Evolutionary conservation across 768 basidiomycete genomes (phyloP).

Genomic region (Auricularia heimuer): DNA sequence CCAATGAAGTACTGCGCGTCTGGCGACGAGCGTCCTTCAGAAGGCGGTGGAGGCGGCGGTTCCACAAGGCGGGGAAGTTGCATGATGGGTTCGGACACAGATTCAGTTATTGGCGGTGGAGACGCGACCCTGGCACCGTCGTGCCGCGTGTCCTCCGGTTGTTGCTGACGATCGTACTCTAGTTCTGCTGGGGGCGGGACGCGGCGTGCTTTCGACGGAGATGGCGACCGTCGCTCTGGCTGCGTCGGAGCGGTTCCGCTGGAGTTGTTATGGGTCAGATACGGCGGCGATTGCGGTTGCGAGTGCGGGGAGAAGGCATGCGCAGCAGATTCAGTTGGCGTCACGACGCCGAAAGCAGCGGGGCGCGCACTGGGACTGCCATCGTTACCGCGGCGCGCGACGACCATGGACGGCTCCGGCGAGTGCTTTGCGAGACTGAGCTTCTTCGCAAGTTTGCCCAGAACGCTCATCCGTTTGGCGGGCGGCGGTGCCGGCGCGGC

Average conservation of each 20-base stretch:
- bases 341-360: neutral
- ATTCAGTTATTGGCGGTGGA: neutral
- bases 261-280: neutral
- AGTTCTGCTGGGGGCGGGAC: too few relatives aligned
- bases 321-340: neutral
- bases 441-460: slow-evolving; percentile 2
- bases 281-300: neutral
- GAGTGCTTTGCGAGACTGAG: slow-evolving; percentile 1
- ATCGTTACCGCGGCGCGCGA: neutral
- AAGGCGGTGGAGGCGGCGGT: neutral
- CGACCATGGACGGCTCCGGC: neutral
- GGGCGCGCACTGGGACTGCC: neutral
- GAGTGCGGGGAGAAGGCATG: neutral
- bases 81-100: too few relatives aligned
- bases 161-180: neutral
- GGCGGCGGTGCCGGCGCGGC: neutral
- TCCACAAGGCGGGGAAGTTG: too few relatives aligned
- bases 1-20: neutral
- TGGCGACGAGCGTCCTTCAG: neutral
- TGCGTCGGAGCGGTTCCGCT: neutral
- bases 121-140: neutral
- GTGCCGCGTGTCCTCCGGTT: neutral
- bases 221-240: neutral
- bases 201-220: neutral
- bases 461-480: neutral